Evolutionary conservation across 345 rosid genomes (phyloP).

Genomic region (Brassica napus): Da-Ae NC_063447.1:9153001-9153500

Average conservation of each 20-base stretch:
- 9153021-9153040: not conserved
- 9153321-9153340: constrained; percentile 16
- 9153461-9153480: not conserved
- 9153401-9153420: constrained; percentile 23
- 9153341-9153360: constrained; percentile 3
- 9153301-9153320: constrained; percentile 19
- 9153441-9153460: not conserved
- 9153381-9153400: constrained; percentile 9
- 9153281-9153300: not conserved
- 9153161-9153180: not conserved
- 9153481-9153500: constrained; percentile 12
- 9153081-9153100: not conserved
- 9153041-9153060: not conserved
- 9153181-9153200: not conserved
- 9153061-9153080: not conserved
- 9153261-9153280: not conserved
- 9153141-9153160: not conserved
- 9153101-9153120: not conserved
- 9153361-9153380: constrained; percentile 32
- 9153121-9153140: not conserved
- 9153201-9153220: not conserved
- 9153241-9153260: not conserved
- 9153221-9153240: not conserved
- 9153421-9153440: constrained; percentile 6
- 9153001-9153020: not conserved